These are phyloP conservation scores for Chaetomium sp. DNA, from an alignment of 2,329 filamentous ascomycete genomes.

Conservation along the genomic window DNA sequence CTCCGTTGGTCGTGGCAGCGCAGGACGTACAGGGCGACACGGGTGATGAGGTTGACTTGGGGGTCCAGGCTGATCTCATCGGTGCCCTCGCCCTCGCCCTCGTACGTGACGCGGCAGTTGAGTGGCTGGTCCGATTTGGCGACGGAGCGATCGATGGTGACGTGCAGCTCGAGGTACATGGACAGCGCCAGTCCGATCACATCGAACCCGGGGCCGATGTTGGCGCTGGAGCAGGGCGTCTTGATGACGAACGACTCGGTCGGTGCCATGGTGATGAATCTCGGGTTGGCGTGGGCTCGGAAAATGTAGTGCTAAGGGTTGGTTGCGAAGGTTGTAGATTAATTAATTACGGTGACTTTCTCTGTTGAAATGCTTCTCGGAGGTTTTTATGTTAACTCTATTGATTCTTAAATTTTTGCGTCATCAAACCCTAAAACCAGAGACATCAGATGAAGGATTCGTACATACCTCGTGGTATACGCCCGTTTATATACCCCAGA, in stretches of 20 bases:
- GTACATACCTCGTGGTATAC: no score
- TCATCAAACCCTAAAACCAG: no score
- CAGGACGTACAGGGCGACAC: conserved; percentile 89
- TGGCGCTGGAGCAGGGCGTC: conserved; percentile 91
- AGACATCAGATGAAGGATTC: no score
- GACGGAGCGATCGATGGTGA: conserved; percentile 63
- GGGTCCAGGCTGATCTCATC: conserved; percentile 75
- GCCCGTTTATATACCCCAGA: no score
- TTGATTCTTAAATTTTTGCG: no score
- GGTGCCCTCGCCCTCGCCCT: conserved; percentile 67
- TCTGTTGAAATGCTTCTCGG: no score
- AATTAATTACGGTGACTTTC: no score
- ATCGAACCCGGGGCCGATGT: conserved; percentile 96
- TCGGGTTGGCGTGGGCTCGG: not conserved
- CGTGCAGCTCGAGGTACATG: conserved; percentile 83
- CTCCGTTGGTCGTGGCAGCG: conserved; percentile 80
- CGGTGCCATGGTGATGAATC: not conserved
- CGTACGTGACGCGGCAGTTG: conserved; percentile 88
- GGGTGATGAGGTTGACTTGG: conserved; percentile 85
- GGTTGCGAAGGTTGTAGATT: not conserved
- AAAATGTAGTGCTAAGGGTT: not conserved
- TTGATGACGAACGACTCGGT: conserved; percentile 61
- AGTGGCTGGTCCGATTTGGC: conserved; percentile 53
- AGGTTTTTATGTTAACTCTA: no score
- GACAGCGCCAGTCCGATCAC: conserved; percentile 93